A percentile compares a stretch with the other conserved stretches of the same genome.
Evolutionary conservation across 768 basidiomycete species (phyloP).

Genomic region (Tulasnella sp.): DNA sequence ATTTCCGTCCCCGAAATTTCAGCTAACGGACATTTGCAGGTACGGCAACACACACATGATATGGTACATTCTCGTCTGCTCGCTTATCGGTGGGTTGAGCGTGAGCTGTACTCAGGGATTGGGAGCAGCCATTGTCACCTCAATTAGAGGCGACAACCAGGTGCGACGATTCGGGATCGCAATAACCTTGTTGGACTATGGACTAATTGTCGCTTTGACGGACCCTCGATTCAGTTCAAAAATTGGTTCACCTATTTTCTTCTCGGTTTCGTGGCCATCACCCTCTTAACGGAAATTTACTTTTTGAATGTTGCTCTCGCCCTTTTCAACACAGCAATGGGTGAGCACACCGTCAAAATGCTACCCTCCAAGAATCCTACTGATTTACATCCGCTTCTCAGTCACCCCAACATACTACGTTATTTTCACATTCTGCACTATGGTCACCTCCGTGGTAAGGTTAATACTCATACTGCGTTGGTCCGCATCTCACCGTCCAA

Average conservation of each 20-base stretch:
- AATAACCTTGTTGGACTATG: background rate
- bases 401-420: slow-evolving; percentile 49
- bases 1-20: slow-evolving; percentile 38
- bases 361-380: background rate
- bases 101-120: slow-evolving; percentile 92
- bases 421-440: slow-evolving; percentile 49
- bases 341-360: background rate
- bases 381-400: background rate
- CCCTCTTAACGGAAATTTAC: slow-evolving; percentile 89
- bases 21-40: slow-evolving; percentile 44
- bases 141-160: slow-evolving; percentile 76
- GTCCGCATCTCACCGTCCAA: background rate
- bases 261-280: slow-evolving; percentile 72
- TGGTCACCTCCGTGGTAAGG: slow-evolving; percentile 45
- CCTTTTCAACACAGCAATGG: slow-evolving; percentile 68
- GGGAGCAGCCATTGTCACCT: slow-evolving; percentile 81
- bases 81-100: slow-evolving; percentile 95
- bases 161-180: slow-evolving; percentile 42
- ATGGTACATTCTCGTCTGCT: slow-evolving; percentile 93
- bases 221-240: slow-evolving; percentile 62
- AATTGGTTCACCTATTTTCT: slow-evolving; percentile 92
- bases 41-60: slow-evolving; percentile 93
- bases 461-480: background rate
- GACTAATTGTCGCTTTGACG: background rate
- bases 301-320: slow-evolving; percentile 98